Percentiles rank a stretch among this genome's conserved stretches.
Conservation (phyloP, 1,284 basidiomycete species). For the Phenoliferia sp. region DNA sequence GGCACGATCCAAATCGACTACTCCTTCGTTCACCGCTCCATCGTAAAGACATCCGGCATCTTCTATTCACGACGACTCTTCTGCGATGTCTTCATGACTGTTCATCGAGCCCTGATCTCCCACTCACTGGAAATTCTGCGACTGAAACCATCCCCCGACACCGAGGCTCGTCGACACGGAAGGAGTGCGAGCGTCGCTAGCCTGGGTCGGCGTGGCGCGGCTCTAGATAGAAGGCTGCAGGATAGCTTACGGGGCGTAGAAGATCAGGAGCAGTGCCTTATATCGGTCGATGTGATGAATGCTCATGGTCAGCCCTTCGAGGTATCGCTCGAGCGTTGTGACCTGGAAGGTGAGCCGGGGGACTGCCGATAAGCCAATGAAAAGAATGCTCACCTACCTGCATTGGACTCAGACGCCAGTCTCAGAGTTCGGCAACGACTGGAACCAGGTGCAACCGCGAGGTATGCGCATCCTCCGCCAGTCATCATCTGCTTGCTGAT, state of each 20-base stretch:
- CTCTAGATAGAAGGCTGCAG: constrained; percentile 33
- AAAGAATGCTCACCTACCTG: no score
- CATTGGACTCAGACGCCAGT: not conserved
- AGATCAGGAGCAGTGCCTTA: constrained; percentile 68
- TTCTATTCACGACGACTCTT: constrained; percentile 80
- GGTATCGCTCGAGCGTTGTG: constrained; percentile 58
- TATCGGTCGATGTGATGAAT: constrained; percentile 81
- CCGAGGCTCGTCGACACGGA: constrained; percentile 2
- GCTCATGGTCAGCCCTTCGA: constrained; percentile 84
- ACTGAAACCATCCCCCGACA: constrained; percentile 20
- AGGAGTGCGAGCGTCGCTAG: constrained; percentile 28
- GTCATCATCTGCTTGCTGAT: constrained; percentile 3
- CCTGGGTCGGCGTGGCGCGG: constrained; percentile 19
- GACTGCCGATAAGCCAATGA: no score
- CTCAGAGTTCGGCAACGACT: constrained; percentile 24
- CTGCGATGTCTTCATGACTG: constrained; percentile 80
- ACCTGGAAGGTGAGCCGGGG: constrained; percentile 10
- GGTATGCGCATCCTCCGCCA: constrained; percentile 49
- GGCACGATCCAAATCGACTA: constrained; percentile 81
- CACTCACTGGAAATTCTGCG: constrained; percentile 72
- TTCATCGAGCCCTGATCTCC: constrained; percentile 80
- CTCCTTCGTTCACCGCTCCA: constrained; percentile 43
- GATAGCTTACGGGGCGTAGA: constrained; percentile 41
- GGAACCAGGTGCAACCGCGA: constrained; percentile 66
- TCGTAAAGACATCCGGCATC: constrained; percentile 30